Percentiles rank a stretch among this genome's conserved stretches.
Conservation (phyloP, 768 basidiomycete species). For the Tephrocybe sp. region DNA sequence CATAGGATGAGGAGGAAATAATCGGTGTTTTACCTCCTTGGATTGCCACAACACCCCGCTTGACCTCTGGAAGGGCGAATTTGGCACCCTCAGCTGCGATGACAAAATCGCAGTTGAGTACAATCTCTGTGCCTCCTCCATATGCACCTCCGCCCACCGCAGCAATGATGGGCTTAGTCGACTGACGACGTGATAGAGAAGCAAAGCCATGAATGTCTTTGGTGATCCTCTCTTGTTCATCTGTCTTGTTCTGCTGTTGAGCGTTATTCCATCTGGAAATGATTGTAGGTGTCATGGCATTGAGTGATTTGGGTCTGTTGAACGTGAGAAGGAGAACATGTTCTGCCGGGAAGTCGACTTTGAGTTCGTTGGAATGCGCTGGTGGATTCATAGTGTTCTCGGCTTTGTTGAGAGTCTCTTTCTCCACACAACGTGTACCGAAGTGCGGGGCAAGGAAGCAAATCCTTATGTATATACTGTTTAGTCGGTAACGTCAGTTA, state of each 20-base stretch:
- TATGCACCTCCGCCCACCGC: slow-evolving; percentile 76
- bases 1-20: neutral
- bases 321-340: slow-evolving; percentile 40
- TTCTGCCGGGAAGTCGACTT: slow-evolving; percentile 34
- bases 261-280: slow-evolving; percentile 56
- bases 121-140: slow-evolving; percentile 64
- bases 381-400: slow-evolving; percentile 18
- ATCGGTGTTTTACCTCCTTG: slow-evolving; percentile 58
- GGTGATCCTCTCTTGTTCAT: slow-evolving; percentile 42
- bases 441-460: slow-evolving; percentile 8
- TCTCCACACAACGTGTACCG: slow-evolving; percentile 9
- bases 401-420: slow-evolving; percentile 8
- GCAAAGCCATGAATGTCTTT: slow-evolving; percentile 61
- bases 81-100: slow-evolving; percentile 63
- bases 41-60: slow-evolving; percentile 68
- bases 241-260: slow-evolving; percentile 40
- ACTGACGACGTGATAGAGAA: slow-evolving; percentile 65
- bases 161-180: slow-evolving; percentile 74
- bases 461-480: neutral
- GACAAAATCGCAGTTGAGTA: slow-evolving; percentile 78
- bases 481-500: slow-evolving; percentile 6
- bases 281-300: slow-evolving; percentile 70
- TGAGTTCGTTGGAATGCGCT: slow-evolving; percentile 34
- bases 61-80: slow-evolving; percentile 77
- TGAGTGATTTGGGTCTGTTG: slow-evolving; percentile 70